These are phyloP conservation scores for Lipomyces sp. DNA, from an alignment of 805 yeast species.

Conservation along the genomic window DNA sequence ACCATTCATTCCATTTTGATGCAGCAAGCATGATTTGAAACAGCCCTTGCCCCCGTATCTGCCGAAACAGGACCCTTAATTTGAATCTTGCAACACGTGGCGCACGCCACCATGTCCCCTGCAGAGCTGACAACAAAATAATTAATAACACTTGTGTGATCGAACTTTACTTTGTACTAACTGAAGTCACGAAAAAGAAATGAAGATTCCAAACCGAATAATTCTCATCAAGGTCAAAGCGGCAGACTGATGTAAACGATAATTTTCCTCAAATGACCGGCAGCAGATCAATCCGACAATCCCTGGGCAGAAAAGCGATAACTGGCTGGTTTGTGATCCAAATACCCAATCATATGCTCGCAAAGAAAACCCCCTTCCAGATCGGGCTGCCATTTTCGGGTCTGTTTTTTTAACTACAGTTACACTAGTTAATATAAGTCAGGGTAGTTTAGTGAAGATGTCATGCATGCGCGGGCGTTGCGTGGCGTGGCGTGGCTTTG, in stretches of 20 bases:
- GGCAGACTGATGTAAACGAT: not conserved
- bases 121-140: not conserved
- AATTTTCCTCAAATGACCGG: not conserved
- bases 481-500: not conserved
- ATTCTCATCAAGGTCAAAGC: constrained; percentile 3
- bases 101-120: constrained; percentile 8
- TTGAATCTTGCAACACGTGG: constrained; percentile 10
- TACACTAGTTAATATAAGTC: not conserved
- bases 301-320: not conserved
- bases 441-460: not conserved
- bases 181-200: constrained; percentile 7
- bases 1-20: not conserved
- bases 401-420: not conserved
- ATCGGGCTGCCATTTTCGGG: not conserved
- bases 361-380: not conserved
- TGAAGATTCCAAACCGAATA: constrained; percentile 5
- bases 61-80: constrained; percentile 4
- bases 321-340: not conserved
- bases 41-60: not conserved
- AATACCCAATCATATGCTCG: not conserved
- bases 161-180: constrained; percentile 8
- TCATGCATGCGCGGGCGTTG: not conserved
- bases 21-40: not conserved
- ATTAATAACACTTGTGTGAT: not conserved
- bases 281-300: not conserved